A percentile compares a stretch with the other conserved stretches of the same genome.
phyloP scores from a whole-genome alignment of 176 grass and related monocot species.

The Lolium rigidum region DNA sequence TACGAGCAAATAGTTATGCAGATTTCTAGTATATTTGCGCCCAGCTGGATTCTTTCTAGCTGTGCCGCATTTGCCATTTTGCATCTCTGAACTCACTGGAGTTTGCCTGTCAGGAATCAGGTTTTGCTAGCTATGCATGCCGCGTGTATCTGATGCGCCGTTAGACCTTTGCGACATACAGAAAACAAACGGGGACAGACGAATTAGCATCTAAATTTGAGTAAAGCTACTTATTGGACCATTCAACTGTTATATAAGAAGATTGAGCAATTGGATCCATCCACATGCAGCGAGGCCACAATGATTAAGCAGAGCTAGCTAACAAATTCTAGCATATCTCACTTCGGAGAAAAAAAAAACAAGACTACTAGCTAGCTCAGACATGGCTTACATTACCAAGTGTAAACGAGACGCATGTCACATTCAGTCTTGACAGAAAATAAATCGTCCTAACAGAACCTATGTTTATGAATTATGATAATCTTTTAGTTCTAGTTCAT shows the following conservation, averaged over 20 bases:
- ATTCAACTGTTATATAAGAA: background rate
- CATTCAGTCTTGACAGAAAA: background rate
- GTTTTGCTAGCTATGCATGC: constrained; percentile 28
- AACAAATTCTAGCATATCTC: background rate
- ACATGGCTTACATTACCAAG: background rate
- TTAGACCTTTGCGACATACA: background rate
- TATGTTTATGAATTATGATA: background rate
- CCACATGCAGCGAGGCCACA: background rate
- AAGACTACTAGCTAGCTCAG: background rate
- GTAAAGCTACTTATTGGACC: constrained; percentile 43
- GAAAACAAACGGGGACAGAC: background rate
- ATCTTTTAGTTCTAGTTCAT: background rate
- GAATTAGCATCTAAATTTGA: constrained; percentile 10
- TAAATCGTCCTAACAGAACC: background rate
- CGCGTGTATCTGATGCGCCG: constrained; percentile 48
- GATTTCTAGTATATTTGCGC: background rate
- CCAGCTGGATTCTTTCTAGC: constrained; percentile 43
- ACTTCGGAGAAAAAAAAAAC: background rate
- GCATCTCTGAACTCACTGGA: constrained; percentile 18
- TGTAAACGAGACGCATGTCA: background rate
- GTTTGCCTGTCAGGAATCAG: constrained; percentile 38
- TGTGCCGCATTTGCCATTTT: constrained; percentile 45
- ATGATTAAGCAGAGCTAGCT: constrained; percentile 19
- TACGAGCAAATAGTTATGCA: background rate
- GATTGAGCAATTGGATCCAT: background rate